Percentiles rank a stretch among this genome's conserved stretches.
Evolutionary conservation across 495 filamentous ascomycete species (phyloP).

Genomic region (Staphylotrichum longicolle): DNA sequence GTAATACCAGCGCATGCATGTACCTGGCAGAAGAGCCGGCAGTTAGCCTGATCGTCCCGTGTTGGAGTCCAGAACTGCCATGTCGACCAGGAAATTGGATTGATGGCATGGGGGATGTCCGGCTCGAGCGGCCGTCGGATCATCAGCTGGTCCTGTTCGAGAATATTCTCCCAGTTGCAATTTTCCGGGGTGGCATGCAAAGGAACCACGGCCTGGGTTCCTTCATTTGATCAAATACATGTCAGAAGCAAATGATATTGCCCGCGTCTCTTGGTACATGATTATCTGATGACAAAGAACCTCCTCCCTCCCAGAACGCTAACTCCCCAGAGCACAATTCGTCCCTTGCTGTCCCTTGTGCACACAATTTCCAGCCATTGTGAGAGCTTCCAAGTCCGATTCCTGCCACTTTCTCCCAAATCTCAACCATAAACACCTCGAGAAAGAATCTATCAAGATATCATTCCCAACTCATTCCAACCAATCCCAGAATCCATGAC

Average conservation of each 20-base stretch:
- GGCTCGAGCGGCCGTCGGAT: not conserved
- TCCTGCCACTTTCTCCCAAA: not conserved
- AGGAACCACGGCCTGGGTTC: too few relatives aligned
- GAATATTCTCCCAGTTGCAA: not conserved
- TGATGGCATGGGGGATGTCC: not conserved
- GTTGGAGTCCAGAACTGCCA: not conserved
- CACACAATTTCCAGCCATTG: too few relatives aligned
- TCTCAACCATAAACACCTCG: not conserved
- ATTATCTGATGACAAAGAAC: too few relatives aligned
- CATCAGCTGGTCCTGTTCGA: not conserved
- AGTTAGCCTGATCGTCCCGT: constrained; percentile 8
- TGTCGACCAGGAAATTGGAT: constrained; percentile 6
- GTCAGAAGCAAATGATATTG: too few relatives aligned
- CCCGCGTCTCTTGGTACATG: too few relatives aligned
- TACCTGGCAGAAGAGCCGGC: constrained; percentile 3
- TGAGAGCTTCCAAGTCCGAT: too few relatives aligned
- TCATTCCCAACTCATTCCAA: not conserved
- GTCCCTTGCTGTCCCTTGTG: too few relatives aligned
- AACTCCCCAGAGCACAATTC: too few relatives aligned
- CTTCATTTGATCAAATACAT: too few relatives aligned
- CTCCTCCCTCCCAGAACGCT: too few relatives aligned
- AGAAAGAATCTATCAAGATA: too few relatives aligned
- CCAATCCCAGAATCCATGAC: too few relatives aligned
- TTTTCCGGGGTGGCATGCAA: not conserved
- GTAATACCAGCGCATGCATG: not conserved